Conservation (phyloP, 2,329 filamentous ascomycete species). For the Colletotrichum orchidophilum region DNA sequence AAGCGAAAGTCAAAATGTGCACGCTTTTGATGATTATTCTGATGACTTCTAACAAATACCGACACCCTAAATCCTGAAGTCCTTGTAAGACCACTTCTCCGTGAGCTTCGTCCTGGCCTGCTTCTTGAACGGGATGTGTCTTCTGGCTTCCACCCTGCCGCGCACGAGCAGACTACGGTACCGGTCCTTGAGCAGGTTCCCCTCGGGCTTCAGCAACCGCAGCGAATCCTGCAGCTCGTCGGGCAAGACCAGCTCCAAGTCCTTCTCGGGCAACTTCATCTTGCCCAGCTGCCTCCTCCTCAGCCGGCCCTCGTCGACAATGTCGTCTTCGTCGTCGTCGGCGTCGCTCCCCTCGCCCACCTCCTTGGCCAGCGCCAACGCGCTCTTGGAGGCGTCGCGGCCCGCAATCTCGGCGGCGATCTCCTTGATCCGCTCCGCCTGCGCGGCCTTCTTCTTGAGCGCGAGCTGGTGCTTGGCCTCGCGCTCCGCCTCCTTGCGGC, state of each 20-base stretch:
- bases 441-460: conserved; percentile 76
- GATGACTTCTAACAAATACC: not conserved
- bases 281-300: conserved; percentile 80
- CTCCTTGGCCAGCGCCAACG: conserved; percentile 50
- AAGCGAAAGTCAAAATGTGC: not conserved
- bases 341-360: conserved; percentile 47
- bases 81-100: conserved; percentile 98
- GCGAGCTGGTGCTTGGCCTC: conserved; percentile 78
- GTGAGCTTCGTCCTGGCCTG: conserved; percentile 83
- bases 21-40: conserved; percentile 30
- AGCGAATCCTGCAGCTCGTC: conserved; percentile 87
- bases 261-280: conserved; percentile 77
- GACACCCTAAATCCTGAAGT: conserved; percentile 65
- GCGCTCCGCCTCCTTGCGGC: conserved; percentile 87
- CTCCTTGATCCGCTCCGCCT: conserved; percentile 76
- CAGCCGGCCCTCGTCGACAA: conserved; percentile 70
- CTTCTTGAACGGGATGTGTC: conserved; percentile 81
- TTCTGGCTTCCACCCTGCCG: conserved; percentile 87
- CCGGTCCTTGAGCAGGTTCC: conserved; percentile 91
- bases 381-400: conserved; percentile 56
- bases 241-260: conserved; percentile 82
- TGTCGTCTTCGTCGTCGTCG: conserved; percentile 58
- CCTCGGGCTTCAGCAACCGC: conserved; percentile 87
- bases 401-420: conserved; percentile 71
- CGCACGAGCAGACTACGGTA: conserved; percentile 89